Conservation (phyloP, 805 yeast species). For the Torulaspora gathmanii region DNA sequence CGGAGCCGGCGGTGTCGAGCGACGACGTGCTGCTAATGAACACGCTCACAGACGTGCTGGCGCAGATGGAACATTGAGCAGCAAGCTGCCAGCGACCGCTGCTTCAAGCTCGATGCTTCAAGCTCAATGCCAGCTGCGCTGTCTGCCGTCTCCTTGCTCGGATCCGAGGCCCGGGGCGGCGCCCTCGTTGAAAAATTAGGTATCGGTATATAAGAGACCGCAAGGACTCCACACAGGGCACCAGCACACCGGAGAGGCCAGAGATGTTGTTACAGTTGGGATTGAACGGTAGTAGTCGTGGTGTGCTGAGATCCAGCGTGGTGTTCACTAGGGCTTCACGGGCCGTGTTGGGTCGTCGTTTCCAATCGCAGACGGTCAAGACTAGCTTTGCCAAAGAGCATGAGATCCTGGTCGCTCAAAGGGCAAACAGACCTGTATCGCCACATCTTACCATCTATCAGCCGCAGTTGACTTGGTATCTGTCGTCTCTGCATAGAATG, state of each 20-base stretch:
- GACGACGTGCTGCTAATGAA: slow-evolving; percentile 27
- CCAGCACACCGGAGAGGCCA: neutral
- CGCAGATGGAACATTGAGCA: slow-evolving; percentile 18
- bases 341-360: slow-evolving; percentile 9
- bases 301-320: slow-evolving; percentile 11
- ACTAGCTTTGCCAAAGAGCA: slow-evolving; percentile 50
- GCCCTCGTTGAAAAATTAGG: neutral
- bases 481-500: slow-evolving; percentile 82
- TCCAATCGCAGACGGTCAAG: slow-evolving; percentile 10
- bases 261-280: slow-evolving; percentile 18
- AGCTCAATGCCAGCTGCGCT: neutral
- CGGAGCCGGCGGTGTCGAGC: slow-evolving; percentile 11
- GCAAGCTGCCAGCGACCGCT: too few relatives aligned
- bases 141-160: slow-evolving; percentile 4
- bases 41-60: slow-evolving; percentile 24
- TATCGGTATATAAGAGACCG: neutral
- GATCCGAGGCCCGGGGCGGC: slow-evolving; percentile 1
- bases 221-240: neutral
- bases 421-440: slow-evolving; percentile 82
- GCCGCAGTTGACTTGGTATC: slow-evolving; percentile 80
- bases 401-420: slow-evolving; percentile 68
- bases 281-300: slow-evolving; percentile 11
- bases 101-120: too few relatives aligned
- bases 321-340: slow-evolving; percentile 13
- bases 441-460: slow-evolving; percentile 88